Base-by-base conservation (phyloP, 2,329 filamentous ascomycete genomes). In the Tolypocladium pustulatum region DNA sequence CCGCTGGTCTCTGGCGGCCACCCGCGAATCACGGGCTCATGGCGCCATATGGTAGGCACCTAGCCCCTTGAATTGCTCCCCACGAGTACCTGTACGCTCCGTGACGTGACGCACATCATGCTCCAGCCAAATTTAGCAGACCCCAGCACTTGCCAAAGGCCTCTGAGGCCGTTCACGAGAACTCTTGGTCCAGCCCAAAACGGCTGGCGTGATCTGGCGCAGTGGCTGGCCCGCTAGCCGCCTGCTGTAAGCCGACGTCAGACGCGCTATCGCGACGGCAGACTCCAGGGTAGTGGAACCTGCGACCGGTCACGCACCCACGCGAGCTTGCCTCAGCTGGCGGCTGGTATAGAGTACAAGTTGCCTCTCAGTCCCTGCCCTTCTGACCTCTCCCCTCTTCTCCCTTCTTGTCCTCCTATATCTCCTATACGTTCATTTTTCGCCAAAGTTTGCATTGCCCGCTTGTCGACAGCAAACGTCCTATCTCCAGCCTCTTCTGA, bases 311-410 rank as follows among this genome's bases (percentile, higher is more conserved):
- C 54, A 55, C 25, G 37, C 54, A 55, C 37, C 54, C 54, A n/a
- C 37, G 22, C 36, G 25, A 55, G 54, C 54, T 55, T 58, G 49
- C 55, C 57, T 58, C 55, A 56, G 55, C 43, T 30, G 49, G 20
- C 17, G 20, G 27, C 46, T 32, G 49, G 49, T n/a, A 52, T 30
- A 22, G n/a, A 53, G 20, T 25, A 43, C 40, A 46, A 46, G 49
- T n/a, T 30, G 17, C 27, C 55, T 60, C 60, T 46, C 43, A 58
- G 43, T 57, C 57, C 57, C 43, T 60, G 38, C 34, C 55, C 61
- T n/a, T 32, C 41, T 15, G n/a, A 25, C 22, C 25, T 43, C 36
- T 37, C 36, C 36, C 41, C 52, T 58, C 34, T 27, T 46, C 36
- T 22, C 37, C 53, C 57, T 56, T 55, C 53, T 46, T 17, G 46